A percentile compares a stretch with the other conserved stretches of the same genome.
phyloP scores from a whole-genome alignment of 2,329 filamentous ascomycete genomes.

The Beauveria asiatica region DNA sequence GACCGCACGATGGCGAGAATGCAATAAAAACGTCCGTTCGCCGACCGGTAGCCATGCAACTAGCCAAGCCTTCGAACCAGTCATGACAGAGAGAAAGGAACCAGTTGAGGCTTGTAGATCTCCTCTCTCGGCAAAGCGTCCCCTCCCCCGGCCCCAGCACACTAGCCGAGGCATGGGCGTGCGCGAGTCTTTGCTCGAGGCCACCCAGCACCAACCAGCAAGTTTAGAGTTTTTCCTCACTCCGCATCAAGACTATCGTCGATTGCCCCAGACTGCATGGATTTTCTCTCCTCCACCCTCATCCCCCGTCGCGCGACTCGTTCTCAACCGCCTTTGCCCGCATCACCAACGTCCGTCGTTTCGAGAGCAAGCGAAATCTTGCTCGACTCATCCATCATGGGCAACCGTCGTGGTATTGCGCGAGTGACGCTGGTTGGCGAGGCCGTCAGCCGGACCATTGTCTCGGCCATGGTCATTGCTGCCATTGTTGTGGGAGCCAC shows the following conservation, averaged over 20 bases:
- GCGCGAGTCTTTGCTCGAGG: background rate
- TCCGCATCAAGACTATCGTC: conserved; percentile 3
- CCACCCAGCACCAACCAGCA: background rate
- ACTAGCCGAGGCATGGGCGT: conserved; percentile 6
- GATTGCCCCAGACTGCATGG: background rate
- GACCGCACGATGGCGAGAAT: background rate
- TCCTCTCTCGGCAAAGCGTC: background rate
- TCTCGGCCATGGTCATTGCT: conserved; percentile 6
- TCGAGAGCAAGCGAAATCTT: background rate
- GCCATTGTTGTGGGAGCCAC: conserved; percentile 8
- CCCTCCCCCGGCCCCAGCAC: conserved; percentile 4
- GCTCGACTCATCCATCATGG: conserved; percentile 3
- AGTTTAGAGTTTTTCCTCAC: conserved; percentile 8
- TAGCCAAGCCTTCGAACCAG: background rate
- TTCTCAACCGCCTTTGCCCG: background rate
- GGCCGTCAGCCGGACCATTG: conserved; percentile 1
- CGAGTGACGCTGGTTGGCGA: conserved; percentile 6
- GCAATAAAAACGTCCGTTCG: background rate
- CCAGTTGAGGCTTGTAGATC: background rate
- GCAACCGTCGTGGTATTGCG: conserved; percentile 5
- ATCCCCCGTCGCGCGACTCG: background rate
- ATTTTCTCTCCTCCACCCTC: background rate
- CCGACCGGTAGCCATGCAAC: background rate
- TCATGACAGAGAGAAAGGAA: background rate
- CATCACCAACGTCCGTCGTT: background rate